These are phyloP conservation scores for Cyathus striatus DNA, from an alignment of 768 basidiomycete genomes.

Conservation along the genomic window DNA sequence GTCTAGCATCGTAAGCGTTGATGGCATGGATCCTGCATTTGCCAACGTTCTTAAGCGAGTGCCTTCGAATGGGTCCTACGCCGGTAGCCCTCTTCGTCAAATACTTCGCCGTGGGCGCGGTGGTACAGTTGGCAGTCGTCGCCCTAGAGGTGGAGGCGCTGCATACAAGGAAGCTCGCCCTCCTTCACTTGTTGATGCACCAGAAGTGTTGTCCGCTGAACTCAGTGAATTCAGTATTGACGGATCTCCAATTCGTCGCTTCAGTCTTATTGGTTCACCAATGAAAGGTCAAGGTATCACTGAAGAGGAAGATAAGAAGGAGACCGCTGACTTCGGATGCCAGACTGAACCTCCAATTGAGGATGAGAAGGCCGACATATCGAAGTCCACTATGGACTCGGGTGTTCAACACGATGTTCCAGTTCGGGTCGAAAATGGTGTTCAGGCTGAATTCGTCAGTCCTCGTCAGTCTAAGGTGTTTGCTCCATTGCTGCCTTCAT, in stretches of 20 bases:
- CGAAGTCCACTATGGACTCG: no score
- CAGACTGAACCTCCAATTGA: conserved; percentile 40
- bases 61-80: conserved; percentile 40
- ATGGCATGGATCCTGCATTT: conserved; percentile 85
- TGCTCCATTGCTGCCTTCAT: no score
- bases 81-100: conserved; percentile 58
- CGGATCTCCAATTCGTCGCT: conserved; percentile 31
- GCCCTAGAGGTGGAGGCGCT: conserved; percentile 54
- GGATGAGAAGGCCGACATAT: conserved; percentile 20
- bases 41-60: conserved; percentile 70
- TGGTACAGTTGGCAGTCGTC: conserved; percentile 45
- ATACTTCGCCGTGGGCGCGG: conserved; percentile 46
- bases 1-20: conserved; percentile 70
- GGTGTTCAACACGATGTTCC: conserved; percentile 20
- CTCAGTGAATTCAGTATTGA: conserved; percentile 27
- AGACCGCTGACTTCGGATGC: conserved; percentile 58
- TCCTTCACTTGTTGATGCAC: conserved; percentile 64
- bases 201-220: conserved; percentile 68
- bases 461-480: no score
- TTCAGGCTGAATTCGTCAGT: no score
- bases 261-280: conserved; percentile 34
- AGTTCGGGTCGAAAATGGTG: conserved; percentile 22
- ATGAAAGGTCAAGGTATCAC: conserved; percentile 30
- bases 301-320: conserved; percentile 34
- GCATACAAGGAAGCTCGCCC: conserved; percentile 70